Conservation (phyloP, 2,329 filamentous ascomycete genomes). For the Diaporthe humulicola region DNA sequence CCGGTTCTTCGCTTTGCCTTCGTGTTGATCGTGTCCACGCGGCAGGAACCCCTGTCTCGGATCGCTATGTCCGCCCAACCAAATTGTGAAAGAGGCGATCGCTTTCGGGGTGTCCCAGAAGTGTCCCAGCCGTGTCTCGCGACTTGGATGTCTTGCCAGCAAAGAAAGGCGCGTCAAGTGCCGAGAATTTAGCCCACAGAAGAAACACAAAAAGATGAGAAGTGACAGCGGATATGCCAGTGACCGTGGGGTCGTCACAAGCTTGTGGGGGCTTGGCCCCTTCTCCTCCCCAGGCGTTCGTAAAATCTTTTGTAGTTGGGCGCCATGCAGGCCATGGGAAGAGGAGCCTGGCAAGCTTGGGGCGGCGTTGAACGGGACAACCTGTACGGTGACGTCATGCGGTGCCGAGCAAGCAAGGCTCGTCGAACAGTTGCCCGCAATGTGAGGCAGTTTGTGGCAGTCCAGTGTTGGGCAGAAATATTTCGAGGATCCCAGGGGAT, state of each 20-base stretch:
- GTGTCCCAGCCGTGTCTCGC: conserved; percentile 7
- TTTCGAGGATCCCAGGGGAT: neutral
- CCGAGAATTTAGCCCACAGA: neutral
- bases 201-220: conserved; percentile 2
- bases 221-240: neutral
- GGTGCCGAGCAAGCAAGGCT: neutral
- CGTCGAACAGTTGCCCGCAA: neutral
- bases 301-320: neutral
- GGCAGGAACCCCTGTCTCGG: conserved; percentile 1
- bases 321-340: neutral
- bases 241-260: neutral
- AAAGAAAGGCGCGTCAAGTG: neutral
- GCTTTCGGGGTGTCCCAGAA: neutral
- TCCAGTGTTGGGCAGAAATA: conserved; percentile 3
- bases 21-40: neutral
- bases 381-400: conserved; percentile 26
- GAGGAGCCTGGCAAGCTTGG: conserved; percentile 1
- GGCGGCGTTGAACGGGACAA: neutral
- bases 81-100: neutral
- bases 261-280: neutral
- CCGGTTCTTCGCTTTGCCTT: neutral
- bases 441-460: neutral
- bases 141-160: neutral
- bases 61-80: conserved; percentile 1
- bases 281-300: neutral